These are phyloP conservation scores for Daldinia sp. DNA, from an alignment of 2,329 filamentous ascomycete species.

Conservation along the genomic window DNA sequence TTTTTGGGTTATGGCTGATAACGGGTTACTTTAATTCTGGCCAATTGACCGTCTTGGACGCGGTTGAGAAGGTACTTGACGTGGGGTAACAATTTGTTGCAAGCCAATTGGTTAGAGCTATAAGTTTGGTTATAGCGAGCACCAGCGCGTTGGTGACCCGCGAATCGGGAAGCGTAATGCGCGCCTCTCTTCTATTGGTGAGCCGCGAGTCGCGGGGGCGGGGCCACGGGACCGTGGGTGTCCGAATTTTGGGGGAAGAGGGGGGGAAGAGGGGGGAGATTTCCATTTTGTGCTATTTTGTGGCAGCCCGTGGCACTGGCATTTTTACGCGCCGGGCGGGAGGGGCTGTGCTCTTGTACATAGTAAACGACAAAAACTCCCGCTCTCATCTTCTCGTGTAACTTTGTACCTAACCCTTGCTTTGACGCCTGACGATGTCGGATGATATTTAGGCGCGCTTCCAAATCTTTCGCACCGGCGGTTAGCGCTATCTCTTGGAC, in stretches of 20 bases:
- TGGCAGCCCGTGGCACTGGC: neutral
- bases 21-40: neutral
- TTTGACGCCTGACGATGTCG: constrained; percentile 6
- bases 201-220: constrained; percentile 12
- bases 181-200: constrained; percentile 1
- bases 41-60: constrained; percentile 23
- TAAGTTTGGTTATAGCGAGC: neutral
- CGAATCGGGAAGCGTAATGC: constrained; percentile 20
- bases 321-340: constrained; percentile 28
- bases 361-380: no score
- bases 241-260: neutral
- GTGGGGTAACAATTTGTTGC: constrained; percentile 7
- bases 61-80: constrained; percentile 25
- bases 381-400: no score
- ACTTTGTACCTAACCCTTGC: neutral
- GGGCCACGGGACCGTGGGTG: neutral
- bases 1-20: neutral
- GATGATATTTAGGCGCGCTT: constrained; percentile 23
- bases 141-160: constrained; percentile 16
- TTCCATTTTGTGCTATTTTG: neutral
- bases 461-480: neutral
- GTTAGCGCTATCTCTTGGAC: constrained; percentile 7
- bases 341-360: constrained; percentile 33
- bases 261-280: neutral
- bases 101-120: constrained; percentile 22